Conservation (phyloP, 106 monocot species). For the Apostasia ramifera region DNA sequence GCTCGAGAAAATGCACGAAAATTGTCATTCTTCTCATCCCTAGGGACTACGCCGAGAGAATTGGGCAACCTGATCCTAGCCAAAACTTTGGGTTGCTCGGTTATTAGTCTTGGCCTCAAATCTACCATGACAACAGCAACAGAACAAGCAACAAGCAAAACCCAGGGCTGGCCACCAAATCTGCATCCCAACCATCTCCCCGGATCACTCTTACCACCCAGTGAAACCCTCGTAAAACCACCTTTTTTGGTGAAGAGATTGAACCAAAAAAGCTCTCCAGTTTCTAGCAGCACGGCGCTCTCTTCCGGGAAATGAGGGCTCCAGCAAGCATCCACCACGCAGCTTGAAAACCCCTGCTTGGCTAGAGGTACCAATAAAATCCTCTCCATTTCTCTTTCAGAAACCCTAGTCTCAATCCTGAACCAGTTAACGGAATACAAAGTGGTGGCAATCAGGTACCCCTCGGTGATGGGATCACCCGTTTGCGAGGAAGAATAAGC, state of each 20-base stretch:
- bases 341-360: constrained; percentile 43
- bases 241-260: constrained; percentile 27
- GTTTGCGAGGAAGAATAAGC: neutral
- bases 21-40: constrained; percentile 11
- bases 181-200: constrained; percentile 57
- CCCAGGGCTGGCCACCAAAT: constrained; percentile 62
- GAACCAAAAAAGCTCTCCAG: constrained; percentile 60
- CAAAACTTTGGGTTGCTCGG: constrained; percentile 17
- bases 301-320: constrained; percentile 50
- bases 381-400: neutral
- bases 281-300: constrained; percentile 55
- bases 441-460: constrained; percentile 53
- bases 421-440: constrained; percentile 83
- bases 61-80: constrained; percentile 13
- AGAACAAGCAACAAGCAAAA: constrained; percentile 33
- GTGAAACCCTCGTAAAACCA: constrained; percentile 26
- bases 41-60: constrained; percentile 3
- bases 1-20: constrained; percentile 38
- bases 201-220: constrained; percentile 10
- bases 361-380: constrained; percentile 33
- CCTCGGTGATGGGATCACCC: constrained; percentile 15
- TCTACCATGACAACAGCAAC: constrained; percentile 26
- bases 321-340: constrained; percentile 63
- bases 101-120: constrained; percentile 23
- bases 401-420: constrained; percentile 30